Evolutionary conservation across 495 filamentous ascomycete species (phyloP), one percentile per base, ranked within the genome.

Genomic region (Talaromyces proteolyticus): DNA sequence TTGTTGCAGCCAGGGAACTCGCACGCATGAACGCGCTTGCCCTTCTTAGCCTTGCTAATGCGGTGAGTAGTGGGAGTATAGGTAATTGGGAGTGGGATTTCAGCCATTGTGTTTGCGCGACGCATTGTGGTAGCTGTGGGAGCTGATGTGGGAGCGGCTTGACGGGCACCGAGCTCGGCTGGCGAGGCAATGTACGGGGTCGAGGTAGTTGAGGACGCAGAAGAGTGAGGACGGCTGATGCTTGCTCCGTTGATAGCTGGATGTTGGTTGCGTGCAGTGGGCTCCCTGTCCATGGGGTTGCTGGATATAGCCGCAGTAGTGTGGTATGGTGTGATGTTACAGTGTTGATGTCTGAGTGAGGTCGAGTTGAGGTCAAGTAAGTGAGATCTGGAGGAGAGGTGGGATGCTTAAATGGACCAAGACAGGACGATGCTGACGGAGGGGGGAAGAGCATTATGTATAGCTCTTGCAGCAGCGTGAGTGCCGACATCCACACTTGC

Each of bases 41-140:
- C 87, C 64, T 91, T 91, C 75, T 88, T 90, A 7, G 87, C 87
- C 58, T 85, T 84, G 68, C 87, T 91, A 41, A 89, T 81, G 41
- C 85, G 83, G 45, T 82, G 79, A 16, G 86, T 89, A 40, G 84
- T 83, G 29, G 85, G 85, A n/a, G 86, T 89, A 54, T 77, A 77
- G 19, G 72, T 74, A 47, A 72, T 63, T 41, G 66, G 55, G 49
- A 74, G 56, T 43, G 64, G 61, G 36, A 64, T 61, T 44, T 67
- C 61, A 39, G 56, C 29, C 47, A 55, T 46, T 29, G 19, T 57
- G 29, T 37, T 58, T 53, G 52, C 54, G 19, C 59, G 57, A 49
- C 49, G 61, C 61, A 66, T 66, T n/a, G 51, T 64, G 40, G 24
- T 37, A n/a, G 51, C 6, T 14, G 18, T 20, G 8, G 38, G 18